phyloP scores from a whole-genome alignment of 257 asterid species.

The Datura wrightii region DNA sequence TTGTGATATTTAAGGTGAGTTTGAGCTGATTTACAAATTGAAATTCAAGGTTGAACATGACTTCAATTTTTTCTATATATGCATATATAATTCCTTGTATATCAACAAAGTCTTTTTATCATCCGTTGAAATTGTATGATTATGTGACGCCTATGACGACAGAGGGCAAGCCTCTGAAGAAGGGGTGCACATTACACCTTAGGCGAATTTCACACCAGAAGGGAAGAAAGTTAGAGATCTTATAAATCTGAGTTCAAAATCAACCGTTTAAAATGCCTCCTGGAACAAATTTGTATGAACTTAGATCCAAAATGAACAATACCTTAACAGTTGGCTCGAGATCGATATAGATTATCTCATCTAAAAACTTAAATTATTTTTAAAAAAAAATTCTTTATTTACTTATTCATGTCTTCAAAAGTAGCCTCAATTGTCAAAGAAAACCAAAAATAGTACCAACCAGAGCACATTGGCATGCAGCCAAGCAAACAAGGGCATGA shows the following conservation, averaged over 20 bases:
- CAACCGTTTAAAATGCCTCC: neutral
- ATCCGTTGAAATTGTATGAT: neutral
- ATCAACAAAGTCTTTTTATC: neutral
- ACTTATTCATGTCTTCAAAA: neutral
- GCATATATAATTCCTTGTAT: neutral
- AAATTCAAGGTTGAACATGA: neutral
- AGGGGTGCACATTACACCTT: neutral
- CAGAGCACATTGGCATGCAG: conserved; percentile 41
- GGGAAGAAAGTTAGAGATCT: too few relatives aligned
- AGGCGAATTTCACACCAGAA: neutral
- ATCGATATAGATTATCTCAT: neutral
- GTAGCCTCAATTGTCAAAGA: conserved; percentile 43
- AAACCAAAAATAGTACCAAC: conserved; percentile 59
- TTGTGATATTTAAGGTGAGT: neutral
- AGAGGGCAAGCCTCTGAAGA: neutral
- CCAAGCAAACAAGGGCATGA: conserved; percentile 31
- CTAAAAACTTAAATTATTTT: neutral
- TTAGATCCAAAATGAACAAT: too few relatives aligned
- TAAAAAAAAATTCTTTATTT: neutral
- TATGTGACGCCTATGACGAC: neutral
- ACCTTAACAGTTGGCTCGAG: neutral
- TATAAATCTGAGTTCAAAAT: neutral
- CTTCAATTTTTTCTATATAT: neutral
- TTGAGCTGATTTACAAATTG: neutral
- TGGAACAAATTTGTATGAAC: too few relatives aligned